Conservation (phyloP, 2,329 filamentous ascomycete genomes). For the Ilyonectria destructans region DNA sequence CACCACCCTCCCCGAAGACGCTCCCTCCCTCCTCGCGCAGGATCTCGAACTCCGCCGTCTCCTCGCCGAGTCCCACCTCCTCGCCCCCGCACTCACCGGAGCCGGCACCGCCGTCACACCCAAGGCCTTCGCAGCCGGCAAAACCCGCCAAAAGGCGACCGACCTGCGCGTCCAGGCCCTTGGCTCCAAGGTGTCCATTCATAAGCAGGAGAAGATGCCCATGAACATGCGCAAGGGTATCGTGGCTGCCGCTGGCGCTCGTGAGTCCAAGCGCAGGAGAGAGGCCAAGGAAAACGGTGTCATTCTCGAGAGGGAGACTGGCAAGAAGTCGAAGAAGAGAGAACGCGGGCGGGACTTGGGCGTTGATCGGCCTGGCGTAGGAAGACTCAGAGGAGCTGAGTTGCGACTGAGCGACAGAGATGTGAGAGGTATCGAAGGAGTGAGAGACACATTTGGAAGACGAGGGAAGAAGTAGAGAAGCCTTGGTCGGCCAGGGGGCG, state of each 20-base stretch:
- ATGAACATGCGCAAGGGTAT: slow-evolving; percentile 92
- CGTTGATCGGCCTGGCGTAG: slow-evolving; percentile 85
- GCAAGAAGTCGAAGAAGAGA: slow-evolving; percentile 57
- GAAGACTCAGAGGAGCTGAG: slow-evolving; percentile 85
- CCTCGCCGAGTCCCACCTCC: slow-evolving; percentile 91
- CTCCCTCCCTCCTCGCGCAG: slow-evolving; percentile 84
- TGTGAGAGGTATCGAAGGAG: slow-evolving; percentile 78
- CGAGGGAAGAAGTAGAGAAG: slow-evolving; percentile 51
- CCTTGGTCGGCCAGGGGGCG: background rate
- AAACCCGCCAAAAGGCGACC: slow-evolving; percentile 84
- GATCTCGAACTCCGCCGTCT: slow-evolving; percentile 94
- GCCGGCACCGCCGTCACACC: slow-evolving; percentile 56
- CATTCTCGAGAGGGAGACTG: slow-evolving; percentile 78
- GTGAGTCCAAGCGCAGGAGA: slow-evolving; percentile 79
- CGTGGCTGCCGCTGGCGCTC: slow-evolving; percentile 72
- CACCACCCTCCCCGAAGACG: slow-evolving; percentile 68
- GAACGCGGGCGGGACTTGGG: slow-evolving; percentile 67
- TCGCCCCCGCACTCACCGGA: slow-evolving; percentile 67
- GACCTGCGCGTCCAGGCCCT: slow-evolving; percentile 88
- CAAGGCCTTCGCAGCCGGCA: slow-evolving; percentile 71
- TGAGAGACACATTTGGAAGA: slow-evolving; percentile 60
- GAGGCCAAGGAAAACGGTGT: slow-evolving; percentile 94
- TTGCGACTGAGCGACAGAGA: slow-evolving; percentile 86
- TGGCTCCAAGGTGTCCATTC: slow-evolving; percentile 83
- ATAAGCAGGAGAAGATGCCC: slow-evolving; percentile 89